Evolutionary conservation across 2,329 filamentous ascomycete genomes (phyloP), one percentile per base, ranked within the genome.

Genomic region (Clonostachys byssicola): DNA sequence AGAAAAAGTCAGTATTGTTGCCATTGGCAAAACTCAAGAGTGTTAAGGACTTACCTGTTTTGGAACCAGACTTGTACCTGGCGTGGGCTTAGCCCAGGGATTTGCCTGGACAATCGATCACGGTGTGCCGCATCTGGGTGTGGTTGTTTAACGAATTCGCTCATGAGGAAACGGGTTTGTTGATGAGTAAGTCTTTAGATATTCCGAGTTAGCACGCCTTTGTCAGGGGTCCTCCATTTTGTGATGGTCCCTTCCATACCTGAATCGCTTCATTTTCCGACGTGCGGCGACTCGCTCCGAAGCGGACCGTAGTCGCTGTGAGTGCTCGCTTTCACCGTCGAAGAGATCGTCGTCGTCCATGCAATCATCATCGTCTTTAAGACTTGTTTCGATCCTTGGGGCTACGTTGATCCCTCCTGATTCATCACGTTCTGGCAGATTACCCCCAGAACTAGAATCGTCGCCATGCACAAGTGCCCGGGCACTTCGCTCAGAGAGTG

Each of bases 1-100:
- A 8, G 18, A 14, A 44, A 46, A 61, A 41, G 58, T 56, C 48
- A 51, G 40, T 40, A 34, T 34, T 36, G 34, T 16, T 20, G n/a
- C 17, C 14, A 8, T 30, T 18, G 33, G 23, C 14, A 12, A 30
- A 42, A 16, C 17, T 23, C 13, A 12, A 16, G 35, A n/a, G 17
- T 42, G 43, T 18, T 33, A 14, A 40, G 40, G 39, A 60, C 77
- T 57, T 78, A 96, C 92, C 92, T 83, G 68, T 97, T 97, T 68
- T 97, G 92, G 68, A 97, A 97, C 92, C 92, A 97, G 44, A 97
- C 92, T 66, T 97, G 92, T 20, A 97, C 92, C 64, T 97, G 92
- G 51, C 92, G 83, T 36, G 92, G 89, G 58, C 89, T 96, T 43
- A 97, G 71, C 1, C 92, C 92, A 34, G 92, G 92, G 42, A 97